Conservation (phyloP, 768 basidiomycete species). For the Pleurotus sapidus region DNA sequence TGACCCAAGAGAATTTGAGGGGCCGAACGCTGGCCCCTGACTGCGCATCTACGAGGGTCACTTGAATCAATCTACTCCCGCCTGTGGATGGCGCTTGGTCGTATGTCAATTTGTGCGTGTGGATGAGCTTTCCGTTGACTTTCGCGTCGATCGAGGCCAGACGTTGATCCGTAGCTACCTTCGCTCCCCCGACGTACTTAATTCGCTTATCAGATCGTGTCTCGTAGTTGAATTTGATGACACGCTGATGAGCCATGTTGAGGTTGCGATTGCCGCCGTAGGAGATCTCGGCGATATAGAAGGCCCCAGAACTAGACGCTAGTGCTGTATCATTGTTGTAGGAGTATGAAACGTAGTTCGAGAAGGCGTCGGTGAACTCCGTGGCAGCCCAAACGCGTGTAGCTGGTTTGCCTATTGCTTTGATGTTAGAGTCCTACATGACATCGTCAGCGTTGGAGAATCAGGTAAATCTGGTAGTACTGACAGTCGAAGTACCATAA, state of each 20-base stretch:
- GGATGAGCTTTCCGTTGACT: neutral
- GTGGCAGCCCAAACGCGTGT: slow-evolving; percentile 11
- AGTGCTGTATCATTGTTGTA: slow-evolving; percentile 6
- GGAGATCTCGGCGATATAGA: slow-evolving; percentile 2
- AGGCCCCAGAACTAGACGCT: neutral
- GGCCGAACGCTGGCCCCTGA: slow-evolving; percentile 9
- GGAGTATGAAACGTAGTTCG: slow-evolving; percentile 10
- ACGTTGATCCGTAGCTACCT: slow-evolving; percentile 1
- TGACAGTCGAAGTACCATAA: slow-evolving; percentile 4
- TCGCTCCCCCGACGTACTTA: slow-evolving; percentile 1
- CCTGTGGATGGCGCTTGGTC: slow-evolving; percentile 4
- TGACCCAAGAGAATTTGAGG: slow-evolving; percentile 10
- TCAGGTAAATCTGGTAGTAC: neutral
- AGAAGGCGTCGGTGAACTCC: slow-evolving; percentile 7
- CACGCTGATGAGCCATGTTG: slow-evolving; percentile 4
- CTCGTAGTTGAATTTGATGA: neutral
- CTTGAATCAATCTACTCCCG: neutral
- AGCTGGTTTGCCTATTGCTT: slow-evolving; percentile 7
- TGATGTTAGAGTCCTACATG: slow-evolving; percentile 12
- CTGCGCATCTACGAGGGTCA: slow-evolving; percentile 6
- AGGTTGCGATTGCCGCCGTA: slow-evolving; percentile 6
- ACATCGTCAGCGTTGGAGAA: neutral
- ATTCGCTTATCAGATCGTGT: neutral
- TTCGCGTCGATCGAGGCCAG: neutral
- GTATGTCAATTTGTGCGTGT: neutral